phyloP scores from a whole-genome alignment of 2,329 filamentous ascomycete genomes.

The Pestalotiopsis sp. region DNA sequence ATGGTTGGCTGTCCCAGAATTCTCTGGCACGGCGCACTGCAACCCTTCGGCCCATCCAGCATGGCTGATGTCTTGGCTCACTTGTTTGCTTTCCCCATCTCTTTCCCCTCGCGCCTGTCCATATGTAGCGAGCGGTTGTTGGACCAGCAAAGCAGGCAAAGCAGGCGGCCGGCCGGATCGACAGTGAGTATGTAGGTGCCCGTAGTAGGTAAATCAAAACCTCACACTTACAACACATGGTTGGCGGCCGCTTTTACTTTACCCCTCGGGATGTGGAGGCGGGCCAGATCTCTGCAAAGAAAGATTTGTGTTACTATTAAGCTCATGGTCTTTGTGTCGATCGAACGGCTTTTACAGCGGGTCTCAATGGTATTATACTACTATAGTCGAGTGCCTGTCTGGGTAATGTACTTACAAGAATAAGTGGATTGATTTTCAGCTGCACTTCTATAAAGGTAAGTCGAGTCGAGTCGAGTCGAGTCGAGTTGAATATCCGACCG shows the following conservation, averaged over 20 bases:
- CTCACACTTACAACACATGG: not conserved
- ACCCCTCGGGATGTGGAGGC: not conserved
- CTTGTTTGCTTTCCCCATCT: not conserved
- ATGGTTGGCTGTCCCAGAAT: slow-evolving; percentile 5
- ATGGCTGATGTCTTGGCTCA: not conserved
- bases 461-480: not conserved
- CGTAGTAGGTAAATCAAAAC: not conserved
- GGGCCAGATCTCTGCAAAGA: not conserved
- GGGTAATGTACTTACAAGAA: too few relatives aligned
- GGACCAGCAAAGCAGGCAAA: not conserved
- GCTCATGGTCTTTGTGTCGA: not conserved
- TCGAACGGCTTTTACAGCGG: not conserved
- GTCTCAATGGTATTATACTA: not conserved
- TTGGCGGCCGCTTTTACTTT: not conserved
- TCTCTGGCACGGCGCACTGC: slow-evolving; percentile 9
- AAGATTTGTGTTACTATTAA: not conserved
- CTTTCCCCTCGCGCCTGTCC: not conserved
- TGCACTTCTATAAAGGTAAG: not conserved
- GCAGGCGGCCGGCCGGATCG: not conserved
- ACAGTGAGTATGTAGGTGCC: not conserved
- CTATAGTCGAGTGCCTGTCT: not conserved
- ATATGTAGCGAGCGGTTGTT: not conserved
- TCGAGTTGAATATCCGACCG: not conserved
- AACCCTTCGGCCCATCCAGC: slow-evolving; percentile 4
- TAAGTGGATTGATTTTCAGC: not conserved